Evolutionary conservation across 306 rosid genomes (phyloP), one percentile per base, ranked within the genome.

Genomic region (Medicago lupulina): DNA sequence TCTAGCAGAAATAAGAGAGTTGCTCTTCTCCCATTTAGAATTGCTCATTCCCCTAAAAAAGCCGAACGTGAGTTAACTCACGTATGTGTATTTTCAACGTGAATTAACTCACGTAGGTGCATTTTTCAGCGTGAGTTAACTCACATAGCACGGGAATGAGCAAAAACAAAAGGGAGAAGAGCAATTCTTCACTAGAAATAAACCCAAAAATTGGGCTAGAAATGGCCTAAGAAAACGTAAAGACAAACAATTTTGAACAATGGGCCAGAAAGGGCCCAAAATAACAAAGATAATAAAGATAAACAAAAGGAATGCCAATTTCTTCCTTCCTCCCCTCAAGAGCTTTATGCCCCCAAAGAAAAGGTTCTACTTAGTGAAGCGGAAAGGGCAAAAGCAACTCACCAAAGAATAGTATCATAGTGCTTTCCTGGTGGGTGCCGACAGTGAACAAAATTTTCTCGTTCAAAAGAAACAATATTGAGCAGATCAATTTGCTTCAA

Each of bases 401-500:
- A 83, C 99, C 99, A 95, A 43, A 90, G 84, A 75, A 95, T 88
- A 38, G 99, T 88, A 80, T 92, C 97, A 80, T 89, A 95, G 14
- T 74, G 75, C 80, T 83, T 85, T 57, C 86, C 92, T 0, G 69
- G 86, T 69, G 88, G 83, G 64, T 75, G 79, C 31, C 28, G 80
- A 76, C 75, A 81, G 39, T 70, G 83, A 76, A 95, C 90, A 86
- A 92, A 88, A 84, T 92, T 91, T 76, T 90, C 91, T 18, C 82
- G 85, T 83, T 47, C 79, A 77, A 95, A 95, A 43, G 97, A 92
- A 70, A 95, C 91, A 57, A 83, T 57, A 21, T 43, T 72, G 50
- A 1, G 46, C 36, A 95, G 93, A 82, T 85, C 80, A 55, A 41
- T 73, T 74, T 80, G 76, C 65, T 55, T 79, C 11, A 70, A 68